Conservation (phyloP, 306 rosid genomes). For the Canavalia ensiformis region DNA sequence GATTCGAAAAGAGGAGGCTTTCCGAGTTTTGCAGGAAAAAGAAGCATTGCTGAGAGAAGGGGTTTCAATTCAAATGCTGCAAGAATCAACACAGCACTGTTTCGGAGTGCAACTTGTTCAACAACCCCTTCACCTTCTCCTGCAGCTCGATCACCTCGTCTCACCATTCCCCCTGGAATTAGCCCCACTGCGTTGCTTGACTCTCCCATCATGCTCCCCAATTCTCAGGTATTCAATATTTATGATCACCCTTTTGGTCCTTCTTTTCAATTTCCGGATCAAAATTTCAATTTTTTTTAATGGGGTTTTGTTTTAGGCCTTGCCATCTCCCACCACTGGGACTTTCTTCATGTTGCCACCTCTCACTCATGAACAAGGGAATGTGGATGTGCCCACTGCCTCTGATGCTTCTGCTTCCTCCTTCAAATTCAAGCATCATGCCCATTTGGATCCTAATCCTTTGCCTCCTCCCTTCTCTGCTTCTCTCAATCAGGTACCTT, state of each 20-base stretch:
- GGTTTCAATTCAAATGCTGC: slow-evolving; percentile 65
- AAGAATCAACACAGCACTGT: slow-evolving; percentile 61
- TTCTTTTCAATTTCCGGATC: background rate
- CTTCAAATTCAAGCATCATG: slow-evolving; percentile 48
- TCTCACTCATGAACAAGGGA: slow-evolving; percentile 48
- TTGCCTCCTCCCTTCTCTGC: slow-evolving; percentile 43
- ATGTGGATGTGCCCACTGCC: slow-evolving; percentile 15
- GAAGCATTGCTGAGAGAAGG: slow-evolving; percentile 73
- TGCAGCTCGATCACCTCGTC: slow-evolving; percentile 58
- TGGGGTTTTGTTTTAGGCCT: slow-evolving; percentile 53
- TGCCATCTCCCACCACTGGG: slow-evolving; percentile 90
- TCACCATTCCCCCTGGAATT: slow-evolving; percentile 74
- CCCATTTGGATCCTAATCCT: slow-evolving; percentile 43
- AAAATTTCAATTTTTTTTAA: background rate
- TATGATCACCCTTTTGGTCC: background rate
- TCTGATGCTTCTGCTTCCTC: slow-evolving; percentile 41
- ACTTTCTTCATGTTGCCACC: slow-evolving; percentile 61
- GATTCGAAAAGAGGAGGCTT: background rate
- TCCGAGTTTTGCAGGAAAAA: slow-evolving; percentile 26
- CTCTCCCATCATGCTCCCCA: slow-evolving; percentile 78
- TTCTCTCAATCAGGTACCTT: slow-evolving; percentile 61
- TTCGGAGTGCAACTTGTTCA: slow-evolving; percentile 28
- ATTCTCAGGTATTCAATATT: slow-evolving; percentile 62
- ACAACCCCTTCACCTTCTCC: slow-evolving; percentile 51
- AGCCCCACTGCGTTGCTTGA: slow-evolving; percentile 84